Evolutionary conservation across 176 grass and related monocot species (phyloP).

Genomic region (Aegilops speltoides): DNA sequence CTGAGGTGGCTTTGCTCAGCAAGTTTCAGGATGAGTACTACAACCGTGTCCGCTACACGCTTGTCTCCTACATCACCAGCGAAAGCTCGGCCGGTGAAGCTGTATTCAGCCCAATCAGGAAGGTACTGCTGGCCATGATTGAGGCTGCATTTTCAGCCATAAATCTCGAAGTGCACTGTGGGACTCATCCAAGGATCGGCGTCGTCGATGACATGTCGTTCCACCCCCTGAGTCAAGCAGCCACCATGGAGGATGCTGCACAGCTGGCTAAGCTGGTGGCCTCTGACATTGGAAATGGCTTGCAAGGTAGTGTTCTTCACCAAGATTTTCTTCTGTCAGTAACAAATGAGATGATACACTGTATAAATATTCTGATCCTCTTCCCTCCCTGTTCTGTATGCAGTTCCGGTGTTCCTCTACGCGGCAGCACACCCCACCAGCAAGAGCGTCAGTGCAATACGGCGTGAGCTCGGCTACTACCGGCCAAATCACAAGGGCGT

Average conservation of each 20-base stretch:
- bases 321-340: neutral
- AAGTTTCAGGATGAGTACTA: conserved; percentile 56
- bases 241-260: conserved; percentile 56
- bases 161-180: conserved; percentile 45
- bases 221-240: conserved; percentile 53
- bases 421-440: conserved; percentile 52
- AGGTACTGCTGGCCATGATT: conserved; percentile 48
- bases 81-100: conserved; percentile 8
- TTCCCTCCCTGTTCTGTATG: neutral
- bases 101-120: conserved; percentile 39
- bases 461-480: conserved; percentile 67
- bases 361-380: neutral
- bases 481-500: conserved; percentile 39
- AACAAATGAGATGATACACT: neutral
- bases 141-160: conserved; percentile 50
- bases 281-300: conserved; percentile 48
- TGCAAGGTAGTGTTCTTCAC: conserved; percentile 43
- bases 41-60: conserved; percentile 71
- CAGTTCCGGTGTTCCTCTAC: conserved; percentile 79
- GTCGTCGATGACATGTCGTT: conserved; percentile 68
- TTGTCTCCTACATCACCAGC: conserved; percentile 48
- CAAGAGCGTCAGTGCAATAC: conserved; percentile 37
- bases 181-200: conserved; percentile 67
- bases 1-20: conserved; percentile 49
- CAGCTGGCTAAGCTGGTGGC: conserved; percentile 55